Percentiles rank a stretch among this genome's conserved stretches.
Evolutionary conservation across 2,329 filamentous ascomycete genomes (phyloP).

Genomic region (Ceratocystis harringtonii): DNA sequence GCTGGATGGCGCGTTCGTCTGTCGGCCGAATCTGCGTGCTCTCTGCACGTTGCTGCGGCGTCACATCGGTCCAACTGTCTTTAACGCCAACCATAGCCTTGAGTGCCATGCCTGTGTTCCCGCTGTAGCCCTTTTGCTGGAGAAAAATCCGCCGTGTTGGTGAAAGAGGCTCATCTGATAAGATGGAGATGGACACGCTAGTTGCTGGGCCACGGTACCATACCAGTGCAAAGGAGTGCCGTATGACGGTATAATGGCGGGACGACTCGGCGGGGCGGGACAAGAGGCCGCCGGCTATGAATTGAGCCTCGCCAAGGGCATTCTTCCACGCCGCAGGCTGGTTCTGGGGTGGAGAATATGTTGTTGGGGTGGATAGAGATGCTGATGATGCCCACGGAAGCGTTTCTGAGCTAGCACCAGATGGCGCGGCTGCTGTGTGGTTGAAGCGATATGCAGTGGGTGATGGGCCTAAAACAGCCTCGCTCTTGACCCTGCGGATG

Average conservation of each 20-base stretch:
- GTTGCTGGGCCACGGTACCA: slow-evolving; percentile 53
- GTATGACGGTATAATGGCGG: slow-evolving; percentile 50
- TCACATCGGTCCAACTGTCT: slow-evolving; percentile 52
- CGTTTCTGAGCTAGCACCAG: not conserved
- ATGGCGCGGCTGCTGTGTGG: not conserved
- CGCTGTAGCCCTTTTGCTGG: slow-evolving; percentile 52
- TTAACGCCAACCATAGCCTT: slow-evolving; percentile 47
- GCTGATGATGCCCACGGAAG: not conserved
- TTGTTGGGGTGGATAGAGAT: not conserved
- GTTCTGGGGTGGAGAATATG: not conserved
- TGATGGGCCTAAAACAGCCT: not conserved
- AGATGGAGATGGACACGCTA: slow-evolving; percentile 47
- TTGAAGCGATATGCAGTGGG: not conserved
- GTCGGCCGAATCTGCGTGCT: slow-evolving; percentile 35
- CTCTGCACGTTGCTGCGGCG: slow-evolving; percentile 36
- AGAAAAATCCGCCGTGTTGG: slow-evolving; percentile 47
- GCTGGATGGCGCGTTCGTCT: slow-evolving; percentile 52
- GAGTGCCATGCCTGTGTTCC: slow-evolving; percentile 51
- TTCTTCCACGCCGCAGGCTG: slow-evolving; percentile 28
- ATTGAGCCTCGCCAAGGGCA: slow-evolving; percentile 42
- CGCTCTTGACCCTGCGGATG: slow-evolving; percentile 15
- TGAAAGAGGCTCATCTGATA: slow-evolving; percentile 43
- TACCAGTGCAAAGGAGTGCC: slow-evolving; percentile 48
- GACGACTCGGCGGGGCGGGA: slow-evolving; percentile 48
- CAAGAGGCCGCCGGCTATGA: slow-evolving; percentile 51